Base-by-base conservation (phyloP, 2,329 filamentous ascomycete genomes). In the Albifimbria verrucaria region DNA sequence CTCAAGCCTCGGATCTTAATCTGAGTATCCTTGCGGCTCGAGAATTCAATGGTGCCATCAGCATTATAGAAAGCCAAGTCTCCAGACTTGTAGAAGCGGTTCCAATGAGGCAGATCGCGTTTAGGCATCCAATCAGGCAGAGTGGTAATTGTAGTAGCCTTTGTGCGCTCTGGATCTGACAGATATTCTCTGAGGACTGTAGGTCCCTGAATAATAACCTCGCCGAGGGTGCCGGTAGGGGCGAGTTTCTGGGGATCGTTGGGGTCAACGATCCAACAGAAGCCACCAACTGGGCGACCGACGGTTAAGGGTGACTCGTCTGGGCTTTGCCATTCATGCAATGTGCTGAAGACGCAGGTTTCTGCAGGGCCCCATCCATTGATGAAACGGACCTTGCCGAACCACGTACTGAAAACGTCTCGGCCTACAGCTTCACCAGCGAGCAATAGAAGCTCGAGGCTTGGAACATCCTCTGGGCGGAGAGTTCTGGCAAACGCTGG, bases 41-140 rank as follows among this genome's bases (percentile, higher is more conserved):
- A 24, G 23, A 71, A 77, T 0, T 64, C 56, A 9, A 79, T 62
- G 17, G 54, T 57, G 4, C 72, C 72, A 49, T 77, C 63, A 0
- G 51, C 39, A 22, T 65, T 54, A 22, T 69, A 67, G 15, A 56
- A 53, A 10, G 59, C 54, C 1, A 63, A 43, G 42, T 65, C 64
- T 1, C 63, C 62, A 1, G 63, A 63, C 41, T 59, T 59, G 23
- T 60, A 63, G 4, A 61, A 48, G 12, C 49, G 49, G n/a, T 51
- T 52, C 11, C 32, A 23, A n/a, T 17, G 32, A 17, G 5, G 44
- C 6, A 23, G 44, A 17, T 47, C 21, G 24, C 20, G 12, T 25
- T 25, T 50, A 41, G 45, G 0, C 60, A 47, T 60, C 62, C 44
- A 47, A 4, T 10, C 63, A 2, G 49, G 9, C 0, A 54, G 72